Percentiles rank a stretch among this genome's conserved stretches.
These are phyloP conservation scores for Bryoerythrophyllum caledonicum DNA, from an alignment of 225 moss, liverwort and hornwort species.

Conservation along the genomic window DNA sequence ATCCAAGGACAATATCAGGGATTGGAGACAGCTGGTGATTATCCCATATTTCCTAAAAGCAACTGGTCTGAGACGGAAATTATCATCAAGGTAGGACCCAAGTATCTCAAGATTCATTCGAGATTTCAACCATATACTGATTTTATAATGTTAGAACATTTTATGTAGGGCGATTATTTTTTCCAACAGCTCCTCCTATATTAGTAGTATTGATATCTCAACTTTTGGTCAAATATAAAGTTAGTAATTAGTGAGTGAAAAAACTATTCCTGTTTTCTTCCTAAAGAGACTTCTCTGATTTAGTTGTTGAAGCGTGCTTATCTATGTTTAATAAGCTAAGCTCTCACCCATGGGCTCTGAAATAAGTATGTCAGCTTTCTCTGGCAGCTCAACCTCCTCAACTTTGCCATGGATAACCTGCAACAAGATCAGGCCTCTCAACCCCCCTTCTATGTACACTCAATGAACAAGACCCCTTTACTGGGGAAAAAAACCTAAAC, in stretches of 20 bases:
- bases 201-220: too few relatives aligned
- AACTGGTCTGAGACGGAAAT: too few relatives aligned
- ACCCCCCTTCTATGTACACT: constrained; percentile 33
- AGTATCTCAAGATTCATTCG: too few relatives aligned
- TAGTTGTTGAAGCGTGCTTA: background rate
- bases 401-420: constrained; percentile 75
- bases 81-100: too few relatives aligned
- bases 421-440: constrained; percentile 61
- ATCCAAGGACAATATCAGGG: constrained; percentile 23
- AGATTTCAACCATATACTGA: too few relatives aligned
- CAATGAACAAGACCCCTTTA: constrained; percentile 16
- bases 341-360: constrained; percentile 83
- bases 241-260: too few relatives aligned
- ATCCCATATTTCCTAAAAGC: too few relatives aligned
- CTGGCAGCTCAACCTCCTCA: constrained; percentile 77
- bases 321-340: constrained; percentile 32
- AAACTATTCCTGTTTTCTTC: background rate
- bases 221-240: too few relatives aligned
- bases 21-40: background rate
- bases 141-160: too few relatives aligned
- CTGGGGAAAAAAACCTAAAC: too few relatives aligned
- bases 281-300: background rate
- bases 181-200: too few relatives aligned
- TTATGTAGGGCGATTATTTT: too few relatives aligned
- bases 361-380: constrained; percentile 75